Conservation (phyloP, 306 rosid species). For the Lupinus albus region DNA sequence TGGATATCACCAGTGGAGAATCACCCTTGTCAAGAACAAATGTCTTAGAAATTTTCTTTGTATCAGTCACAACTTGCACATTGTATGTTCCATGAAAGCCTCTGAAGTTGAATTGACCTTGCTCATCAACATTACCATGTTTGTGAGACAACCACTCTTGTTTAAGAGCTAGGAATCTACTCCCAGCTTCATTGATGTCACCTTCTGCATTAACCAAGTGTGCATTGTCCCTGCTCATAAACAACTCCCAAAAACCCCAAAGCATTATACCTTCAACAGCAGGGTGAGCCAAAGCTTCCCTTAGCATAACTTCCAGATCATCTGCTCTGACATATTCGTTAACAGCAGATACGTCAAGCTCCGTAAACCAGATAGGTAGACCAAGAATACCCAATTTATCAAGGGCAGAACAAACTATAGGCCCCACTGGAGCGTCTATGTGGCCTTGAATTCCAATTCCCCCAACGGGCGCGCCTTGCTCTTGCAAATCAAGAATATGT, state of each 20-base stretch:
- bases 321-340: constrained; percentile 80
- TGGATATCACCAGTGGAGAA: constrained; percentile 53
- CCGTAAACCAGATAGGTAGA: constrained; percentile 88
- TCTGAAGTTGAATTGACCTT: constrained; percentile 64
- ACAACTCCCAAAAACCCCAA: constrained; percentile 96
- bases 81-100: constrained; percentile 83
- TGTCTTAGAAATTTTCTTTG: constrained; percentile 64
- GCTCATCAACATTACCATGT: constrained; percentile 58
- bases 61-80: constrained; percentile 54
- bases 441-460: constrained; percentile 94
- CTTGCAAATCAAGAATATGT: constrained; percentile 76
- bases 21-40: constrained; percentile 80
- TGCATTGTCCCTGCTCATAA: constrained; percentile 75
- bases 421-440: constrained; percentile 81
- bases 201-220: constrained; percentile 93
- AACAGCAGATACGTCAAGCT: constrained; percentile 78
- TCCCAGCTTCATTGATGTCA: constrained; percentile 81
- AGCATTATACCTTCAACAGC: constrained; percentile 82
- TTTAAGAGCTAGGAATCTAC: constrained; percentile 64
- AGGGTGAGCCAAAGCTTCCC: constrained; percentile 82
- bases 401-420: constrained; percentile 67
- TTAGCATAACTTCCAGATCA: constrained; percentile 86
- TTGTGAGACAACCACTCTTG: constrained; percentile 78
- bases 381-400: constrained; percentile 87
- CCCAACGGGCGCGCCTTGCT: constrained; percentile 84